phyloP scores from a whole-genome alignment of 2,329 filamentous ascomycete genomes.

The Aspergillus phoenicis region DNA sequence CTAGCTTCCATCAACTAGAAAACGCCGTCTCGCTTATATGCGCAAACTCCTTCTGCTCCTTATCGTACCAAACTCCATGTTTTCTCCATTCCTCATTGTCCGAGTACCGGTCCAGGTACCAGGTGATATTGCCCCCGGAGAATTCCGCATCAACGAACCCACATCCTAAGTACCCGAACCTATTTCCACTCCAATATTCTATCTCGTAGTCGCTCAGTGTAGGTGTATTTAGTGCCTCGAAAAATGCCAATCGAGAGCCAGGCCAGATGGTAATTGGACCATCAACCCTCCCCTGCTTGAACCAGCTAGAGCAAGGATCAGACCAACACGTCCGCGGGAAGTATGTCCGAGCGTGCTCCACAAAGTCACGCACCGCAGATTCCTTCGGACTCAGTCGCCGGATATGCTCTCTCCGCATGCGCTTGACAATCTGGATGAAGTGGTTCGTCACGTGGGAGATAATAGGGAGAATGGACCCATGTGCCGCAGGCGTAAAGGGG shows the following conservation, averaged over 20 bases:
- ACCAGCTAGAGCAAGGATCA: conserved; percentile 21
- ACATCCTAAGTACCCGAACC: conserved; percentile 15
- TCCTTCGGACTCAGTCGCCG: conserved; percentile 14
- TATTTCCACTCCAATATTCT: conserved; percentile 17
- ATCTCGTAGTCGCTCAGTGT: conserved; percentile 17
- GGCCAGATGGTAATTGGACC: conserved; percentile 16
- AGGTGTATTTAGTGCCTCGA: conserved; percentile 1
- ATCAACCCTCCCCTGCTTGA: conserved; percentile 16
- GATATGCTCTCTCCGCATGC: conserved; percentile 17
- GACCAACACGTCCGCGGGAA: conserved; percentile 21
- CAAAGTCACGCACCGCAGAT: conserved; percentile 13
- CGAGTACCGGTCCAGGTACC: conserved; percentile 17
- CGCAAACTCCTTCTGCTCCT: conserved; percentile 6
- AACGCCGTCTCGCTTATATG: neutral
- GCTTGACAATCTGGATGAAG: conserved; percentile 12
- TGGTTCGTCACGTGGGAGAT: conserved; percentile 7
- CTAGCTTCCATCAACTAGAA: neutral
- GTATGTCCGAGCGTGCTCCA: conserved; percentile 16
- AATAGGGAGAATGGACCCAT: conserved; percentile 16
- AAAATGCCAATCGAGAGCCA: conserved; percentile 13
- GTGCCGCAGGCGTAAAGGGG: conserved; percentile 13
- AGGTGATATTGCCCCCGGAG: conserved; percentile 6
- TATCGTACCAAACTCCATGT: neutral
- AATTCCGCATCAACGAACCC: conserved; percentile 15
- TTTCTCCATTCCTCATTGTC: conserved; percentile 5